Percentiles rank a stretch among this genome's conserved stretches.
Conservation (phyloP, 768 basidiomycete species). For the Amanita pseudoporphyria region DNA sequence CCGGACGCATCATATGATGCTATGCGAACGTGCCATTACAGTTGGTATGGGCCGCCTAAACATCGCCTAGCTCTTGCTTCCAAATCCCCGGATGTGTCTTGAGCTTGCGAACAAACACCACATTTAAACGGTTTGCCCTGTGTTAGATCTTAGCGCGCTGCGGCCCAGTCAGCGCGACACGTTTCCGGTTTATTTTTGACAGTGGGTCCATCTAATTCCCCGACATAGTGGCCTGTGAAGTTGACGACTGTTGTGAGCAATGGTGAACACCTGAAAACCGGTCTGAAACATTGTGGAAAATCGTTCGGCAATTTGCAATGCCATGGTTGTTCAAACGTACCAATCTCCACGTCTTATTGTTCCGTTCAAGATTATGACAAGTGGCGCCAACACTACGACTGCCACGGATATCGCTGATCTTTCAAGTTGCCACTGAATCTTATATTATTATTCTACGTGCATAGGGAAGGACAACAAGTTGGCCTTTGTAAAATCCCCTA, state of each 20-base stretch:
- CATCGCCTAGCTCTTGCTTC: not conserved
- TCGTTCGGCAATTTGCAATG: not conserved
- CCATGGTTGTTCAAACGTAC: too few relatives aligned
- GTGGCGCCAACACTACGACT: not conserved
- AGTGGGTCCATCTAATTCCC: not conserved
- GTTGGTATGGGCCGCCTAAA: not conserved
- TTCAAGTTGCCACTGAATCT: not conserved
- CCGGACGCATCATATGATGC: not conserved
- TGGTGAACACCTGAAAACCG: not conserved
- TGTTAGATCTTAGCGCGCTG: too few relatives aligned
- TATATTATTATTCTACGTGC: not conserved
- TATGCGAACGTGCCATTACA: not conserved
- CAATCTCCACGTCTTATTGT: too few relatives aligned
- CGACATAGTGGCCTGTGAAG: not conserved
- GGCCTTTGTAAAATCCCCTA: not conserved
- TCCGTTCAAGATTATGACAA: not conserved
- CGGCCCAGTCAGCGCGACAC: too few relatives aligned
- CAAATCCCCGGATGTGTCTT: not conserved
- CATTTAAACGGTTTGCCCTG: too few relatives aligned
- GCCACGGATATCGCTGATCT: not conserved
- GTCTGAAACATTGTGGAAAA: not conserved
- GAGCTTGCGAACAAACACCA: too few relatives aligned
- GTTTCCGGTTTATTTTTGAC: not conserved
- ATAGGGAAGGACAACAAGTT: not conserved
- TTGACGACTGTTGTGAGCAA: not conserved